Evolutionary conservation across 805 yeast genomes (phyloP), one percentile per base, ranked within the genome.

Genomic region (Kodamaea hsintzibuensis): DNA sequence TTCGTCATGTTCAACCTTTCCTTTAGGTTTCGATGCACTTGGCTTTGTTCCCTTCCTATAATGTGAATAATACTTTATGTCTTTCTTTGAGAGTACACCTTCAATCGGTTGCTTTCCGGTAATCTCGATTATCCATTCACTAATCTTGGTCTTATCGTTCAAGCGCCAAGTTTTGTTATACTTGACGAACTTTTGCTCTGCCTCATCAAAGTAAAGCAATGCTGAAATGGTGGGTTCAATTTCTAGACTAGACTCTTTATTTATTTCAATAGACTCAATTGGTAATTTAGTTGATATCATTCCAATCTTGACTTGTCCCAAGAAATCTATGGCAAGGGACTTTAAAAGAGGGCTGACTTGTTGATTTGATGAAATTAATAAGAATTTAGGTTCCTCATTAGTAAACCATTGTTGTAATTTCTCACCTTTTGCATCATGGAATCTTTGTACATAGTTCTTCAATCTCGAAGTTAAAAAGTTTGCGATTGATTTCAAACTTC

Each of bases 321-420:
- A 65, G 67, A 83, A 85, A 64, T 89, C 96, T 52, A 89, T 75
- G 1, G 93, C 91, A 56, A 90, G 70, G 0, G 88, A 71, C 62
- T 86, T 88, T 61, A 78, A 78, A 53, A 84, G 65, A 0, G 91
- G 81, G 8, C 87, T 76, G 3, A 83, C 67, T 42, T 68, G 70
- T 17, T 71, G 73, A 49, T 79, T 78, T 45, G 77, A 73, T 0
- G 90, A 76, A 22, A 88, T 57, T n/a, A 87, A 71, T 6, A 88
- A 66, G 3, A 82, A 74, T 59, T 81, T 77, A 18, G 71, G 67
- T 13, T 57, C 57, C n/a, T 57, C 55, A 1, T 65, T 67, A 0
- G 64, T 59, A 22, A 68, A 55, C 75, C 75, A 73, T 8, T 57
- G 49, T 13, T 58, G 55, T 6, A 69, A 55, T 1, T 62, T 49